Evolutionary conservation across 163 green algal species (phyloP), one percentile per base, ranked within the genome.

Genomic region (Prototheca wickerhamii): DNA sequence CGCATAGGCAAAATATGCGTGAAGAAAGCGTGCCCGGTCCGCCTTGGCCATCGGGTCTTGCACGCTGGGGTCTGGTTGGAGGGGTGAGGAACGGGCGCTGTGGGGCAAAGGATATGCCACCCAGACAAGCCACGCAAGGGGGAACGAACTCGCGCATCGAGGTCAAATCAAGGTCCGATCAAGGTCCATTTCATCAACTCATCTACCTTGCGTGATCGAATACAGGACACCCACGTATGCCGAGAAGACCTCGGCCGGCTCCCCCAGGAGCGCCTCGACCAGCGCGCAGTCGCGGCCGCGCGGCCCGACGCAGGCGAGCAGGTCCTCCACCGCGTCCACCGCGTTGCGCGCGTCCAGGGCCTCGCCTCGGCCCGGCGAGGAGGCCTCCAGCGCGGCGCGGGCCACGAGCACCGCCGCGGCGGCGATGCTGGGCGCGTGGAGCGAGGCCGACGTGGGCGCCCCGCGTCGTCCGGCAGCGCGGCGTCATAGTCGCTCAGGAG

Each of bases 401-500:
- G 78, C 80, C 23, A 80, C 54, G 21, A 84, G 29, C 18, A 70
- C 60, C 3, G 82, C 78, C 3, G 64, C 62, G 1, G 53, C 49
- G 7, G 69, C 69, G 7, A 88, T 50, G 40, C 65, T 61, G 32
- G 60, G 61, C 2, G 31, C 32, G 40, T 78, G 60, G 5, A 86
- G 33, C 50, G 3, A 29, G 28, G 30, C 7, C 51, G n/a, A n/a
- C 17, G 58, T 20, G 32, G 35, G 44, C 20, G 64, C 51, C 40
- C 69, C 53, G 78, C 78, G 60, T 91, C 84, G 28, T 73, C 82
- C 18, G 23, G 68, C 51, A 82, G 87, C 5, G 51, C 63, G 10
- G 33, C 30, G 40, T 89, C 76, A 61, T 83, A 91, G 44, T 90
- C 87, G 46, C 15, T 15, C 40, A 49, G n/a, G 23, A 54, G 23